A percentile compares a stretch with the other conserved stretches of the same genome.
Conservation (phyloP, 495 filamentous ascomycete species). For the Achaetomiella virescens region DNA sequence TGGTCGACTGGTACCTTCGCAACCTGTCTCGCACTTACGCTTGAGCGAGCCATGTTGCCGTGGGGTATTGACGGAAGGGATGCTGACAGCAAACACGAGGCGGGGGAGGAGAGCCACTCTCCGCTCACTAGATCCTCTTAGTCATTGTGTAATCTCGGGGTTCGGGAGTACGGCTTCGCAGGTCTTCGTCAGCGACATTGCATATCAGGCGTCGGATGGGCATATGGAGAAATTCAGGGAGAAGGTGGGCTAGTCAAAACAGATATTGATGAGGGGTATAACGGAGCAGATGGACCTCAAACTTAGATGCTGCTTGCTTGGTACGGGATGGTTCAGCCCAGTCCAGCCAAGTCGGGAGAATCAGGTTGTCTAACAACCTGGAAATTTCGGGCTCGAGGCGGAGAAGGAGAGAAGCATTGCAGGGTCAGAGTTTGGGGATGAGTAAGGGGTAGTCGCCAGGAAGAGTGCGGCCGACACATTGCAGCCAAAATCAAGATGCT, state of each 20-base stretch:
- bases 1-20: conserved; percentile 98
- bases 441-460: neutral
- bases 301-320: neutral
- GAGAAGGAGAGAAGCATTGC: neutral
- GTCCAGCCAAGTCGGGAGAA: too few relatives aligned
- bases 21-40: conserved; percentile 89
- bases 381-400: too few relatives aligned
- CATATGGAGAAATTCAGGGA: neutral
- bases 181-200: conserved; percentile 6
- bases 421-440: neutral
- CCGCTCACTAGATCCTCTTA: neutral
- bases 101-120: neutral
- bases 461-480: neutral
- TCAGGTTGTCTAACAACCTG: too few relatives aligned
- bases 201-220: conserved; percentile 10
- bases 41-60: conserved; percentile 1
- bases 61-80: neutral
- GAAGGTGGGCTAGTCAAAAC: neutral
- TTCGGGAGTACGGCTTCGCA: neutral
- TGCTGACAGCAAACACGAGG: neutral
- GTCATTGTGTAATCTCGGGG: conserved; percentile 10
- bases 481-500: neutral
- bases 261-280: neutral
- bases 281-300: too few relatives aligned
- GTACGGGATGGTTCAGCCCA: too few relatives aligned